These are phyloP conservation scores for Cyclotella atomus DNA, from an alignment of 108 stramenopile genomes.

Conservation along the genomic window DNA sequence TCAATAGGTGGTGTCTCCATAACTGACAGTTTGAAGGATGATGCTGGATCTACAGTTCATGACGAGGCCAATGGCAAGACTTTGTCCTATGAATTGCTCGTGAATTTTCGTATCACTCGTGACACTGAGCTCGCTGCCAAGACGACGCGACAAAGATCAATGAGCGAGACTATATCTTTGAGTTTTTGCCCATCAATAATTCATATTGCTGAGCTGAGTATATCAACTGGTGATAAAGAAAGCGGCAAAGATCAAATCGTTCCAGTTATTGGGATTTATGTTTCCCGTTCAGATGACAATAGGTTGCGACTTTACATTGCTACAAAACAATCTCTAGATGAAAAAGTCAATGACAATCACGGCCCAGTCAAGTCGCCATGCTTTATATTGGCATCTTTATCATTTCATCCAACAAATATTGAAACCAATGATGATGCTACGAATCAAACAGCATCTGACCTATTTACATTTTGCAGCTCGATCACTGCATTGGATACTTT, in stretches of 20 bases:
- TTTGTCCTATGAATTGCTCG: not conserved
- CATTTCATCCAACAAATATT: not conserved
- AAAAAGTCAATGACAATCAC: not conserved
- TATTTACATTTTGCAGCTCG: constrained; percentile 27
- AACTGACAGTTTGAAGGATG: not conserved
- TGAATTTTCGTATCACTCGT: not conserved
- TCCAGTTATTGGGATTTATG: constrained; percentile 35
- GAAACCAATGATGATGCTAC: not conserved
- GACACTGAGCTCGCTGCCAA: no score
- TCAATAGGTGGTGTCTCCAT: not conserved
- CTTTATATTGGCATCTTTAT: not conserved
- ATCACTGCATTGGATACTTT: constrained; percentile 41
- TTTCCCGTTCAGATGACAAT: constrained; percentile 36
- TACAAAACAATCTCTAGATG: constrained; percentile 9
- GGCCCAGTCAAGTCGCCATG: not conserved
- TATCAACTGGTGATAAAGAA: not conserved
- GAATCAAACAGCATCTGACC: constrained; percentile 5
- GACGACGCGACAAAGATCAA: not conserved
- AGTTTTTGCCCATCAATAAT: constrained; percentile 34
- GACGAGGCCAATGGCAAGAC: not conserved
- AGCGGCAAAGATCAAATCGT: not conserved
- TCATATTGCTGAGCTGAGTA: constrained; percentile 31
- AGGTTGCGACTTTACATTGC: constrained; percentile 27
- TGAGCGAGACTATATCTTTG: constrained; percentile 20
- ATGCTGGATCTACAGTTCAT: not conserved